Conservation (phyloP, 352 stramenopile genomes). For the Phytophthora crassamura region DNA sequence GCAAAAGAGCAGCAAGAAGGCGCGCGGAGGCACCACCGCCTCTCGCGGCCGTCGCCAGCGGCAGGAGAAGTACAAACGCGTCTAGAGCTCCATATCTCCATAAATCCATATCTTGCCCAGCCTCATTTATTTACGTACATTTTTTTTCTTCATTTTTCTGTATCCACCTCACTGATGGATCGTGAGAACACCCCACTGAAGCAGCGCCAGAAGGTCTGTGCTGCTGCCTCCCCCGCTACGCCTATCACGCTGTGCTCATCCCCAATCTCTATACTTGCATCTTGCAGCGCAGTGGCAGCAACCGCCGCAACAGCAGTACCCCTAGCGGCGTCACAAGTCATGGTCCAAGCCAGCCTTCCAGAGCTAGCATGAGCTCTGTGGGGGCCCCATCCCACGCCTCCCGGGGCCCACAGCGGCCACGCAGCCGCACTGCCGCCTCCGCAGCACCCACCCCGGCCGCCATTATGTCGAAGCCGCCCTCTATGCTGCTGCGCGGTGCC, state of each 20-base stretch:
- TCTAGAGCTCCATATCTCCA: conserved; percentile 32
- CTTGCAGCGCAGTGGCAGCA: conserved; percentile 37
- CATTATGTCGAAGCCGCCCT: conserved; percentile 55
- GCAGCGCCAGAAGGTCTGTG: conserved; percentile 74
- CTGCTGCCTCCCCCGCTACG: neutral
- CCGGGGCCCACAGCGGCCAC: conserved; percentile 29
- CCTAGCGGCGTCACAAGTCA: conserved; percentile 12
- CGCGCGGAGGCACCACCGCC: conserved; percentile 29
- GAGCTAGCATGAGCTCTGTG: conserved; percentile 13
- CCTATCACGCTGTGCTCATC: neutral
- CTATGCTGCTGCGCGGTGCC: conserved; percentile 36
- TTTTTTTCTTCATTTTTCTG: neutral
- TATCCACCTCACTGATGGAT: conserved; percentile 48
- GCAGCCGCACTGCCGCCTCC: conserved; percentile 33
- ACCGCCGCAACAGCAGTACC: conserved; percentile 26
- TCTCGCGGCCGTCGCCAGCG: conserved; percentile 58
- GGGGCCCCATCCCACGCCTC: conserved; percentile 26
- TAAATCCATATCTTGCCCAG: no score
- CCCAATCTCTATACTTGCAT: conserved; percentile 1
- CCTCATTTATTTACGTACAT: neutral
- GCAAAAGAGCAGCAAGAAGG: conserved; percentile 53
- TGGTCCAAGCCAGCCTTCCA: conserved; percentile 2
- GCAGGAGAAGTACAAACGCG: conserved; percentile 69
- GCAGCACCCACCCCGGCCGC: conserved; percentile 9
- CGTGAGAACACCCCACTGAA: conserved; percentile 76